A percentile compares a stretch with the other conserved stretches of the same genome.
Conservation (phyloP, 2,329 filamentous ascomycete genomes). For the Fusarium pseudograminearum region DNA sequence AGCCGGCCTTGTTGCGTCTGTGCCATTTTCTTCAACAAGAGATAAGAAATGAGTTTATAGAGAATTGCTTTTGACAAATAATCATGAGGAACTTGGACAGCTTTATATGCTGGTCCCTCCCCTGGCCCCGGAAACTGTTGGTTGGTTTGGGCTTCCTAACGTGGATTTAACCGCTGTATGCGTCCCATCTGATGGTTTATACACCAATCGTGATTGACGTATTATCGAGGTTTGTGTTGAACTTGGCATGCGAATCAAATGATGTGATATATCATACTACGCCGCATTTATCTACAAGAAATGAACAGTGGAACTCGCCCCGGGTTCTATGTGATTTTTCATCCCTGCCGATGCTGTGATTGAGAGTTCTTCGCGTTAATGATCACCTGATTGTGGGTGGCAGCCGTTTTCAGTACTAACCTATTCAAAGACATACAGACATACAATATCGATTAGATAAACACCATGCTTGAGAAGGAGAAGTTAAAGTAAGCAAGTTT, state of each 20-base stretch:
- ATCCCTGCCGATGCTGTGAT: too few relatives aligned
- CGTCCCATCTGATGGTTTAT: neutral
- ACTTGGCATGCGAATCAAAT: neutral
- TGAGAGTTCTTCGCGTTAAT: too few relatives aligned
- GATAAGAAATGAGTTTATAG: accelerated
- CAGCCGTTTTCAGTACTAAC: too few relatives aligned
- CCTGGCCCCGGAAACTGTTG: slow-evolving; percentile 13
- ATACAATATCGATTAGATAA: too few relatives aligned
- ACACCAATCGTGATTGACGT: neutral
- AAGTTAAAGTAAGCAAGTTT: neutral
- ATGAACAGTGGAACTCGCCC: neutral
- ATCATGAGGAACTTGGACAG: neutral
- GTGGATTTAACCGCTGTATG: slow-evolving; percentile 7
- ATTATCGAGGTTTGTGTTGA: accelerated
- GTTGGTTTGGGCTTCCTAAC: slow-evolving; percentile 17
- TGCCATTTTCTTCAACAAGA: neutral
- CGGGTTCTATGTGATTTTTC: neutral
- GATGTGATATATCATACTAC: slow-evolving; percentile 1
- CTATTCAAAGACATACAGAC: too few relatives aligned
- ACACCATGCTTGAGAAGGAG: neutral
- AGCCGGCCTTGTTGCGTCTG: neutral
- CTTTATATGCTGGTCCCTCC: slow-evolving; percentile 18
- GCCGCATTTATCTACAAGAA: neutral
- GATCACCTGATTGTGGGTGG: too few relatives aligned
- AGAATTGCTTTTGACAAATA: neutral